A percentile compares a stretch with the other conserved stretches of the same genome.
phyloP scores from a whole-genome alignment of 495 filamentous ascomycete species.

The Penicillium samsonianum region DNA sequence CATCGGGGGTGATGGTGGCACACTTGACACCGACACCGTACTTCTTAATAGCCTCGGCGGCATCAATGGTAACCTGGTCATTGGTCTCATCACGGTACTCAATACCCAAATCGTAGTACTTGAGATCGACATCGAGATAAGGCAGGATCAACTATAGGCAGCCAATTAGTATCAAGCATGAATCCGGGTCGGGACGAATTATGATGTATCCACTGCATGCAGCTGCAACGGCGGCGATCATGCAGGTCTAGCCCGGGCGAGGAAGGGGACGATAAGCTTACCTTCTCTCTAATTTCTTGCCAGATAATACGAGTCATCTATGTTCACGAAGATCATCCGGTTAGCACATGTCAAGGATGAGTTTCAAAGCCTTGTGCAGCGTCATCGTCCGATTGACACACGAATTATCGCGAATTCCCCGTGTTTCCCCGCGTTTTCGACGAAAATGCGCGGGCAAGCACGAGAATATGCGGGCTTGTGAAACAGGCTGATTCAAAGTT shows the following conservation, averaged over 20 bases:
- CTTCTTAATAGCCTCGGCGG: slow-evolving; percentile 97
- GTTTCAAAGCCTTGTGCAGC: background rate
- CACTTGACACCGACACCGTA: slow-evolving; percentile 99
- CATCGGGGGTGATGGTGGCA: slow-evolving; percentile 97
- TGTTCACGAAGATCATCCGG: slow-evolving; percentile 9
- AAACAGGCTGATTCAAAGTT: slow-evolving; percentile 20
- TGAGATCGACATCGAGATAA: slow-evolving; percentile 94
- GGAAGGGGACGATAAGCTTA: slow-evolving; percentile 35
- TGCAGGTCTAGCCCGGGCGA: slow-evolving; percentile 18
- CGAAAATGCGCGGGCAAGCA: slow-evolving; percentile 31
- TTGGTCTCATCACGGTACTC: slow-evolving; percentile 94
- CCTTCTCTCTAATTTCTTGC: slow-evolving; percentile 96
- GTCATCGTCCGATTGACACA: slow-evolving; percentile 16
- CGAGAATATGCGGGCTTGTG: slow-evolving; percentile 29
- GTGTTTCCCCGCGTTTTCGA: slow-evolving; percentile 41
- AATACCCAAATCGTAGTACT: slow-evolving; percentile 98
- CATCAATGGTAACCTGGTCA: slow-evolving; percentile 91
- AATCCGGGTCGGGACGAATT: slow-evolving; percentile 5
- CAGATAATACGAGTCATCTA: slow-evolving; percentile 98
- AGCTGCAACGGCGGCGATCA: slow-evolving; percentile 22
- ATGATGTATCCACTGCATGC: slow-evolving; percentile 24
- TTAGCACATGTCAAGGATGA: slow-evolving; percentile 26
- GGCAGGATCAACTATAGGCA: slow-evolving; percentile 75
- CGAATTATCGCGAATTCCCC: slow-evolving; percentile 21
- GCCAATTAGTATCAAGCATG: slow-evolving; percentile 24